These are phyloP conservation scores for Hippophae tibetana DNA, from an alignment of 306 rosid species.

Conservation along the genomic window DNA sequence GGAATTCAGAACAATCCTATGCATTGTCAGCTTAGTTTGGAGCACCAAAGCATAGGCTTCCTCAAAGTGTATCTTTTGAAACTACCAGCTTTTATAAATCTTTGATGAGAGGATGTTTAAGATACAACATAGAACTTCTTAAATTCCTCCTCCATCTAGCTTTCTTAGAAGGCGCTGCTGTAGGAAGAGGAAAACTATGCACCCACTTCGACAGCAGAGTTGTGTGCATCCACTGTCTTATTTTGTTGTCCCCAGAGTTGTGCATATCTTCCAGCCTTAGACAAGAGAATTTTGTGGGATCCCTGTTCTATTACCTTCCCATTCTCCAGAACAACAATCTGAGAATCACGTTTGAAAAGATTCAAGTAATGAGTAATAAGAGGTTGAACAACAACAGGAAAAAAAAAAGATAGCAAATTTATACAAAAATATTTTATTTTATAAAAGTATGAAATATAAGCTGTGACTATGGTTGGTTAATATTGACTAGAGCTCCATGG, in stretches of 20 bases:
- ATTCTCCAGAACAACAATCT: slow-evolving; percentile 89
- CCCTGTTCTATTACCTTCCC: slow-evolving; percentile 94
- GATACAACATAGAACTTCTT: not conserved
- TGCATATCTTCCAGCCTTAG: slow-evolving; percentile 82
- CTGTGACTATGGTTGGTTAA: too few species aligned
- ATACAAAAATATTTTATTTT: not conserved
- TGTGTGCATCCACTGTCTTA: slow-evolving; percentile 60
- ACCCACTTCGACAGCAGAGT: slow-evolving; percentile 45
- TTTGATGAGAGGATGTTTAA: not conserved
- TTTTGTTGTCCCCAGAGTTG: slow-evolving; percentile 98
- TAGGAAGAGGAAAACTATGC: slow-evolving; percentile 17
- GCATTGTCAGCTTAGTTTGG: too few species aligned
- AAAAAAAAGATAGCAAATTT: not conserved
- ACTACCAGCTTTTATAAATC: too few species aligned
- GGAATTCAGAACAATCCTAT: too few species aligned
- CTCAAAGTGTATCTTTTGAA: too few species aligned
- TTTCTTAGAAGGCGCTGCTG: slow-evolving; percentile 3
- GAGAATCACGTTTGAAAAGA: slow-evolving; percentile 17
- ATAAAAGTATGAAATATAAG: too few species aligned
- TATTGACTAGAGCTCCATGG: too few species aligned
- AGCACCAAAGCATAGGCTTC: too few species aligned
- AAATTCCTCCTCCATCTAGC: not conserved
- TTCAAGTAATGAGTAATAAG: too few species aligned
- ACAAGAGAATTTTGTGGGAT: slow-evolving; percentile 74
- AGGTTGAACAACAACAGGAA: not conserved